Base-by-base conservation (phyloP, 495 filamentous ascomycete species). In the Talaromyces wortmannii region DNA sequence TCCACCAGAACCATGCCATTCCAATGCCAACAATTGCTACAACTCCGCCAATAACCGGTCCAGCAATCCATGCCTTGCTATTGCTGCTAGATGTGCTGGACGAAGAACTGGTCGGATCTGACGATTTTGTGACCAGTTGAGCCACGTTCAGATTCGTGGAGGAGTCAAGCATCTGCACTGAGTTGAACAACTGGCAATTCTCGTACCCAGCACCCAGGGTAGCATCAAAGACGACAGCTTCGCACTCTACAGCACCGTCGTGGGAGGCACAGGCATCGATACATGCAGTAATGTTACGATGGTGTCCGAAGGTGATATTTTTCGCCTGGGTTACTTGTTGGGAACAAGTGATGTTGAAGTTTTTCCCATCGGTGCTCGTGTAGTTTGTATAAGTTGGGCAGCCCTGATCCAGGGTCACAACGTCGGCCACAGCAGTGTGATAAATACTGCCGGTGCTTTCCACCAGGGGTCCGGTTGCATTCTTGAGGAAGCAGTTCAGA, bases 1-100 rank as follows among this genome's bases (percentile, higher is more conserved):
- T 52, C 50, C 50, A 52, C 50, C 50, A 52, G 17, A 31, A 52
- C 7, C n/a, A 18, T 23, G 11, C 11, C 15, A 52, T 16, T 12
- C 1, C 50, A 36, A 44, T 36, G 8, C 13, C 31, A 6, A 17
- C 50, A 31, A 52, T 30, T 11, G 17, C 17, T 12, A 43, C 50
- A 42, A 52, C 10, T 11, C 50, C 50, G 2, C 50, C 50, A 43
- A 52, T 30, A 0, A 52, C 33, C 11, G 50, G 50, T 7, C 32
- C 50, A 11, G 50, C 50, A 29, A 52, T 44, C 50, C 50, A 52
- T 8, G 50, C 50, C 33, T 43, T 52, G 50, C 50, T 52, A 17
- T 32, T 52, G 33, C 16, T 29, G 15, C 31, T 23, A 23, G 23
- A 23, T 23, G 23, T 4, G 17, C 7, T 15, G 13, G 50, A 42